Evolutionary conservation across 202 grass and related monocot genomes (phyloP), one percentile per base, ranked within the genome.

Genomic region (Hordeum pubiflorum): DNA sequence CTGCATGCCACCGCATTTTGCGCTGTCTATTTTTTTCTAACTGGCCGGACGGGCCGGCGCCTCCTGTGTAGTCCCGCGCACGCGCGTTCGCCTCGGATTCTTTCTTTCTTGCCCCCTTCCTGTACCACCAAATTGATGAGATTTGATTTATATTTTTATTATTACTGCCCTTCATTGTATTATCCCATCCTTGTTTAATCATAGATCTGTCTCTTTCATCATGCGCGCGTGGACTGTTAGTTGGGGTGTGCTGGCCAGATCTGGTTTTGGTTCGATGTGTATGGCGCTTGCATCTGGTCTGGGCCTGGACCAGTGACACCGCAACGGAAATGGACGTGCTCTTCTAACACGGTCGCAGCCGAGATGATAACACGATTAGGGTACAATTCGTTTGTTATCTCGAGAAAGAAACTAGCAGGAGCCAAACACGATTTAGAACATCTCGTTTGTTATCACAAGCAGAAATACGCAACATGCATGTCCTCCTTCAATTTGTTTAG

Each of bases 81-180:
- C 82, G 37, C 77, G 33, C 56, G 66, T 21, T 41, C 78, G 17
- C 67, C 50, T 86, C 40, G 80, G 84, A 86, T 83, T 90, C 80
- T 83, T 76, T 70, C 31, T 32, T 36, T 7, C 17, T 55, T 15
- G 7, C 10, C 27, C 4, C 61, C 36, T 34, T 41, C 37, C 14
- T 39, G 12, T 21, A 8, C 44, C 59, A 66, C 72, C 66, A 52
- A 7, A 75, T 88, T 83, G 48, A 54, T n/a, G 79, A 78, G 74
- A 78, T 82, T 85, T 73, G 41, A 83, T 88, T 88, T 74, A 86
- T 89, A 89, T 77, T 36, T 67, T 76, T 69, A 65, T 50, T 18
- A 48, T 46, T 41, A 70, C 48, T 38, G 1, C 38, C 48, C 48
- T 2, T 43, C 57, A 66, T 36, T 85, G 72, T 81, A 78, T 72